Base-by-base conservation (phyloP, 2,329 filamentous ascomycete genomes). In the Drechmeria coniospora region DNA sequence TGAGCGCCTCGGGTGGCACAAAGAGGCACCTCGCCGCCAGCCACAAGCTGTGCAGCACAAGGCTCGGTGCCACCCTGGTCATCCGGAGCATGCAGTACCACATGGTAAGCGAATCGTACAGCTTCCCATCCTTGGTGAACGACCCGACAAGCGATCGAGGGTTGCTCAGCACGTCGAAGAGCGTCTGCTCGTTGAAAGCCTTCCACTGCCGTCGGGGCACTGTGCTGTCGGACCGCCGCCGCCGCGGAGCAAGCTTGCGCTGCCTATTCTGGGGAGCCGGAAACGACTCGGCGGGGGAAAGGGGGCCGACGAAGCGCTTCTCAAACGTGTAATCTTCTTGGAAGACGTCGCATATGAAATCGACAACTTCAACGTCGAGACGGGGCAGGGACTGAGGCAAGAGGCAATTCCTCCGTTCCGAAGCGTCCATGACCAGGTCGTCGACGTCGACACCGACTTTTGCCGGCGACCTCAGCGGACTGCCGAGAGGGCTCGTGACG, bases 11-110 rank as follows among this genome's bases (percentile, higher is more conserved):
- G 2, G 70, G 67, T 2, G 67, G 61, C n/a, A 57, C 51, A 38
- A 76, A 78, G 4, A 78, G 51, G 25, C 59, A 59, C 6, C 60
- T 63, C 2, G 71, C 58, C 5, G 68, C 68, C 36, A 68, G 56
- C 74, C 74, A 79, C 5, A 79, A 54, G 39, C 68, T 73, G 41
- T 76, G 66, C 28, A 75, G 65, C 2, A 77, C 68, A 13, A 76
- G 44, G 25, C 54, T 67, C 4, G 70, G 67, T 11, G 63, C 60
- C 23, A 63, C 59, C 26, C 68, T 57, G 5, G 65, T 71, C 46
- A 77, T 51, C 31, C 65, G 63, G 30, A 73, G 49, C 59, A 74
- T 71, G 40, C 65, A 68, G 41, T 72, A 74, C 68, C 66, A 77
- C 1, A 73, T 50, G 10, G 63, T 68, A 28, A 70, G 68, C 1